Conservation (phyloP, 495 filamentous ascomycete genomes). For the Staphylotrichum longicolle region DNA sequence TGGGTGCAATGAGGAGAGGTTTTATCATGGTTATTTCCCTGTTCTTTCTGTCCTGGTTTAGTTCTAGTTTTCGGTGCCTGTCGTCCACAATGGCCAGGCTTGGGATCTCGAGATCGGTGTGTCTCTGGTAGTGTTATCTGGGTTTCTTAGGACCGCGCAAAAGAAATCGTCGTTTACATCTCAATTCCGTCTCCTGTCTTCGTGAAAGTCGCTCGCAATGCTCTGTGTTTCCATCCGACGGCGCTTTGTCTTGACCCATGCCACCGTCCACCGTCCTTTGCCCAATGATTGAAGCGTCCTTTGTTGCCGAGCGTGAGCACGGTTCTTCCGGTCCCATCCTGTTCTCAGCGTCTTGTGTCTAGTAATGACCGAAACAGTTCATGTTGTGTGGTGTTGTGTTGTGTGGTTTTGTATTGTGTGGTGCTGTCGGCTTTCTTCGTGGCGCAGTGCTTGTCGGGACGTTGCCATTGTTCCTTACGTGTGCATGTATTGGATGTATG, state of each 20-base stretch:
- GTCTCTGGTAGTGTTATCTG: conserved; percentile 14
- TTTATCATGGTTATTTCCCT: conserved; percentile 22
- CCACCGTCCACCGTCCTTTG: not conserved
- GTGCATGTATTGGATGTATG: too few relatives aligned
- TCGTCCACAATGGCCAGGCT: not conserved
- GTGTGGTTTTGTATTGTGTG: too few relatives aligned
- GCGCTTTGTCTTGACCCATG: not conserved
- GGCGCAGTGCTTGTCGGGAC: too few relatives aligned
- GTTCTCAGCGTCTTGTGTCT: too few relatives aligned
- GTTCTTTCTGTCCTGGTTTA: conserved; percentile 20
- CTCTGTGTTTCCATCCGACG: too few relatives aligned
- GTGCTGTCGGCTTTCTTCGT: too few relatives aligned
- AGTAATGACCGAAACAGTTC: too few relatives aligned
- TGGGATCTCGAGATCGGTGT: conserved; percentile 6
- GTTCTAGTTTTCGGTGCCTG: not conserved
- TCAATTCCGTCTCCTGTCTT: not conserved
- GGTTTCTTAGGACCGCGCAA: conserved; percentile 6
- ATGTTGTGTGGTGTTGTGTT: too few relatives aligned
- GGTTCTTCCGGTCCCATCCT: too few relatives aligned
- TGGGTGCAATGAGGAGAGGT: conserved; percentile 31
- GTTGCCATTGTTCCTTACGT: too few relatives aligned
- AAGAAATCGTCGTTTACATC: not conserved
- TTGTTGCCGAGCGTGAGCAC: too few relatives aligned
- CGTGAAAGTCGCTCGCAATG: not conserved
- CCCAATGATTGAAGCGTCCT: too few relatives aligned